phyloP scores from a whole-genome alignment of 164 flowering plant genomes.

The Dillenia turbinata region DNA sequence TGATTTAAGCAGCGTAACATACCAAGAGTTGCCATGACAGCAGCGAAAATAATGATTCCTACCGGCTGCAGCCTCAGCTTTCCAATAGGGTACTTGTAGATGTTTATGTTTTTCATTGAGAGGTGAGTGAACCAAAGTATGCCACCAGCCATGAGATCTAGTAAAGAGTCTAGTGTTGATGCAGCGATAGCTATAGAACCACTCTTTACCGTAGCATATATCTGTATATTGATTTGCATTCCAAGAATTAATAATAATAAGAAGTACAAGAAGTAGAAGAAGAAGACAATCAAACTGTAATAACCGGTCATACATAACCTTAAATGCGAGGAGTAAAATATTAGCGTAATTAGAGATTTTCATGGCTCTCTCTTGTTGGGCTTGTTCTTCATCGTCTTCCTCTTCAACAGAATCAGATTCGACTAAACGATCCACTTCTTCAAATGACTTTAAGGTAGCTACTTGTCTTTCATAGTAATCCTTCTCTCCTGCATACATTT shows the following conservation, averaged over 20 bases:
- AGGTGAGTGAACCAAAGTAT: constrained; percentile 94
- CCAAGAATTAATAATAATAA: too few relatives aligned
- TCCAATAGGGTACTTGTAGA: constrained; percentile 93
- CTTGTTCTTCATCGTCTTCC: constrained; percentile 32
- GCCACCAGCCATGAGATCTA: constrained; percentile 98
- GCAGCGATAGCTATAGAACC: constrained; percentile 98
- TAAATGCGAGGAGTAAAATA: constrained; percentile 42
- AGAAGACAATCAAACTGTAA: too few relatives aligned
- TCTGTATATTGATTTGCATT: constrained; percentile 28
- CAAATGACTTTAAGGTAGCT: constrained; percentile 50
- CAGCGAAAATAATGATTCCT: constrained; percentile 92
- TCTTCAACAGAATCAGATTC: constrained; percentile 17
- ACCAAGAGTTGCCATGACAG: constrained; percentile 98
- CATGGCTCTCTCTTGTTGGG: constrained; percentile 44
- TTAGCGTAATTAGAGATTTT: constrained; percentile 60
- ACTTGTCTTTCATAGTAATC: constrained; percentile 54
- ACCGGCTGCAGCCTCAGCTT: constrained; percentile 95
- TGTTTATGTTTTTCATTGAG: constrained; percentile 82
- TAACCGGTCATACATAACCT: constrained; percentile 24
- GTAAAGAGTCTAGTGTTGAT: constrained; percentile 88
- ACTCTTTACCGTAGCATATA: constrained; percentile 82
- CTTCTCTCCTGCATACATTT: constrained; percentile 13
- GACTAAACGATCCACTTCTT: constrained; percentile 46
- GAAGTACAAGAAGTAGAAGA: too few relatives aligned
- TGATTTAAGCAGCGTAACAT: constrained; percentile 8